A percentile compares a stretch with the other conserved stretches of the same genome.
phyloP scores from a whole-genome alignment of 164 flowering plant species.

The Nelumbo lutea region DNA sequence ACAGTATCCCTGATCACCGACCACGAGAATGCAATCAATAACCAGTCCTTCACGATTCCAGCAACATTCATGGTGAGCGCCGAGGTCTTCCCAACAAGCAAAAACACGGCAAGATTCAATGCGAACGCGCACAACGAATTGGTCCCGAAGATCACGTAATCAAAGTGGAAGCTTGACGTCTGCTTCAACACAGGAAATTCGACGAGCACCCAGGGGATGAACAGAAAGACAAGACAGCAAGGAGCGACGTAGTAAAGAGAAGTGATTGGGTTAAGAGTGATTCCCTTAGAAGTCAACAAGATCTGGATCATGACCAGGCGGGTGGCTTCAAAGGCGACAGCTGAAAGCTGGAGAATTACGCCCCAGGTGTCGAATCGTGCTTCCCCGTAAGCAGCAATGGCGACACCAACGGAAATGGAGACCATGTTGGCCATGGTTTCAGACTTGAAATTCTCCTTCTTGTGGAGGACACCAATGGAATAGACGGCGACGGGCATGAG shows the following conservation, averaged over 20 bases:
- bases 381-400: slow-evolving; percentile 21
- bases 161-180: slow-evolving; percentile 17
- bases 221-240: slow-evolving; percentile 23
- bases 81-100: slow-evolving; percentile 26
- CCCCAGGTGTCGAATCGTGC: slow-evolving; percentile 22
- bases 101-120: slow-evolving; percentile 24
- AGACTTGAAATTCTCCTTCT: slow-evolving; percentile 16
- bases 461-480: slow-evolving; percentile 14
- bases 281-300: slow-evolving; percentile 23
- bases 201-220: slow-evolving; percentile 21
- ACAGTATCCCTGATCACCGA: slow-evolving; percentile 24
- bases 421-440: slow-evolving; percentile 19
- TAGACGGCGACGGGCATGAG: slow-evolving; percentile 26
- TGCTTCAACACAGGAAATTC: slow-evolving; percentile 25
- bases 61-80: slow-evolving; percentile 29
- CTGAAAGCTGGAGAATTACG: slow-evolving; percentile 16
- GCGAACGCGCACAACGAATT: slow-evolving; percentile 27
- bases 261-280: slow-evolving; percentile 26
- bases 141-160: slow-evolving; percentile 21
- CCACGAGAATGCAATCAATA: slow-evolving; percentile 29
- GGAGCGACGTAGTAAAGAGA: slow-evolving; percentile 28
- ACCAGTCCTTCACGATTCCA: slow-evolving; percentile 30
- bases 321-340: slow-evolving; percentile 28
- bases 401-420: slow-evolving; percentile 19
- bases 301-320: slow-evolving; percentile 26